Evolutionary conservation across 805 yeast species (phyloP).

Genomic region (Ogataea methanolica): DNA sequence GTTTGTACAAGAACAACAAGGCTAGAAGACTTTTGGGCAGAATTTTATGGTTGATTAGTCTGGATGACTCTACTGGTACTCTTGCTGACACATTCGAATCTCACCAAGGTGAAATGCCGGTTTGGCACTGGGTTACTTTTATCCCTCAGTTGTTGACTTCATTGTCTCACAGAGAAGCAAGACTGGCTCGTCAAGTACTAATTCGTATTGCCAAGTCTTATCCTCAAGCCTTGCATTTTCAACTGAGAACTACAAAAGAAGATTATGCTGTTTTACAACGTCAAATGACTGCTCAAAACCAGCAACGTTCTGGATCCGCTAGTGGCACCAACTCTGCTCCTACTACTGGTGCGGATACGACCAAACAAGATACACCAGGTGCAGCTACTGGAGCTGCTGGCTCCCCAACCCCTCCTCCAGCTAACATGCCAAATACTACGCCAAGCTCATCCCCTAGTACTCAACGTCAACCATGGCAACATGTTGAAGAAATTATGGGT

Average conservation of each 20-base stretch:
- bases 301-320: conserved; percentile 8
- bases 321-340: not conserved
- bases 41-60: conserved; percentile 86
- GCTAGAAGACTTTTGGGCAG: conserved; percentile 84
- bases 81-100: conserved; percentile 84
- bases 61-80: conserved; percentile 81
- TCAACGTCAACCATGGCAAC: conserved; percentile 77
- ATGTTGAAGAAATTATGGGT: conserved; percentile 88
- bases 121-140: conserved; percentile 98
- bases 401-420: conserved; percentile 9
- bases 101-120: conserved; percentile 94
- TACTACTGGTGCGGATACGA: not conserved
- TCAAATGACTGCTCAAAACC: conserved; percentile 41
- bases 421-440: conserved; percentile 1
- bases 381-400: conserved; percentile 2
- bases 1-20: conserved; percentile 88
- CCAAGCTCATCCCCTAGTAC: conserved; percentile 2
- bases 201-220: conserved; percentile 91
- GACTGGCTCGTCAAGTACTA: conserved; percentile 79
- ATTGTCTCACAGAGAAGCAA: conserved; percentile 86
- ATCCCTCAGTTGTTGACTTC: conserved; percentile 92
- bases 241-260: conserved; percentile 89
- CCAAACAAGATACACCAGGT: not conserved
- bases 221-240: conserved; percentile 97
- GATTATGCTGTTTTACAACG: conserved; percentile 85